Base-by-base conservation (phyloP, 1,139 yeast genomes). In the Candida glucosophila region DNA sequence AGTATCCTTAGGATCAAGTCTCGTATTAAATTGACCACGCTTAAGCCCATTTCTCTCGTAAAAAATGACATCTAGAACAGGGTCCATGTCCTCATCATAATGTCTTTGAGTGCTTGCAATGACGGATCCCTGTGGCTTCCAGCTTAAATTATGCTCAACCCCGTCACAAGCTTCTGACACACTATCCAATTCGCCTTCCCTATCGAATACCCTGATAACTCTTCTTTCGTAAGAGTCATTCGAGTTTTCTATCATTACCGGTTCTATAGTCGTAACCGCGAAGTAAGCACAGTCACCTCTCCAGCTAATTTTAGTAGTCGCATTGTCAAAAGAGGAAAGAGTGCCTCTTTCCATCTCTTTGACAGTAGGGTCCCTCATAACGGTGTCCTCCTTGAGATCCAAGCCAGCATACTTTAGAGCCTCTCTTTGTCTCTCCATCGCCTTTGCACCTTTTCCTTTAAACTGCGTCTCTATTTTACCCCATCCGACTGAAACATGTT, bases 401-500 rank as follows among this genome's bases (percentile, higher is more conserved):
- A 77, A 52, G 9, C 88, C 90, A 2, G 86, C 77, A 35, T 77
- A 77, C 40, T 68, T 72, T 38, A 79, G 59, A 14, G 78, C 68
- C 25, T 55, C 57, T 30, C 56, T 47, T 41, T 74, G 80, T 51
- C 88, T 67, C 50, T 80, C 90, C 35, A 70, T 44, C n/a, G 83
- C 88, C 41, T 77, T 77, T 22, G 85, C 90, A 32, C 98, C 98
- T 42, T 73, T 77, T 26, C 99, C 99, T 51, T 82, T 78, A 51
- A 92, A 92, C 53, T 92, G 99, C 0, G 99, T 92, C 51, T 90
- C 98, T 37, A 80, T 77, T 40, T 81, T 82, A 44, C 99, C 99
- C 99, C 99, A 92, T 12, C 99, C 99, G 19, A 90, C 96, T 12
- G 93, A 79, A 17, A 92, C 96, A 44, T 90, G 95, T 40, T 78